These are phyloP conservation scores for Fusarium redolens DNA, from an alignment of 2,329 filamentous ascomycete genomes.

Conservation along the genomic window DNA sequence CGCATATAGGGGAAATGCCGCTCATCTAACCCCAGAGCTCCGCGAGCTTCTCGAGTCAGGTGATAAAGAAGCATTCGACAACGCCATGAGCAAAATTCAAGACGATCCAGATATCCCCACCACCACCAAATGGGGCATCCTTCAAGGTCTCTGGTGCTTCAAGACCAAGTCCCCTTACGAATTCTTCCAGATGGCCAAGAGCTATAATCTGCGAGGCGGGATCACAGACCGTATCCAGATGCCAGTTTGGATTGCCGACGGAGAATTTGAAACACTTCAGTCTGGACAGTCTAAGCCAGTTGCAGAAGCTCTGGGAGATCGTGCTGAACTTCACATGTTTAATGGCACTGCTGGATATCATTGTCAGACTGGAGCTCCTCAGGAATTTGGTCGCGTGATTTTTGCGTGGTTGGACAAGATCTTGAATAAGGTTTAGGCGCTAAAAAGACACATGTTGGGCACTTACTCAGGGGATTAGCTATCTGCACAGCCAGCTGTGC, in stretches of 20 bases:
- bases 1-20: conserved; percentile 21
- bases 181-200: conserved; percentile 33
- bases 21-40: conserved; percentile 2
- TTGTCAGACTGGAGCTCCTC: conserved; percentile 17
- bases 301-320: not conserved
- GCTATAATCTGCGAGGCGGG: conserved; percentile 24
- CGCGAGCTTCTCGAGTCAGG: conserved; percentile 16
- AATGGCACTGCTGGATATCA: conserved; percentile 23
- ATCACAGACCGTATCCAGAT: conserved; percentile 32
- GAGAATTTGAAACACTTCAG: conserved; percentile 35
- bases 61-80: conserved; percentile 30
- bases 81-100: not conserved
- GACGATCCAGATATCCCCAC: conserved; percentile 26
- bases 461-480: too few species aligned
- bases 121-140: conserved; percentile 44
- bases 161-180: conserved; percentile 45
- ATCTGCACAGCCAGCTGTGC: too few species aligned
- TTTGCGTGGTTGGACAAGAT: conserved; percentile 26
- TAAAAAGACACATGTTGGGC: too few species aligned
- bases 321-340: conserved; percentile 10
- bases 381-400: conserved; percentile 3
- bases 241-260: conserved; percentile 39
- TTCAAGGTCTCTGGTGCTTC: conserved; percentile 50
- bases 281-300: conserved; percentile 6
- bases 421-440: not conserved